Percentiles rank a stretch among this genome's conserved stretches.
phyloP scores from a whole-genome alignment of 169 alveolate genomes.

The Plasmodium reichenowi region DNA sequence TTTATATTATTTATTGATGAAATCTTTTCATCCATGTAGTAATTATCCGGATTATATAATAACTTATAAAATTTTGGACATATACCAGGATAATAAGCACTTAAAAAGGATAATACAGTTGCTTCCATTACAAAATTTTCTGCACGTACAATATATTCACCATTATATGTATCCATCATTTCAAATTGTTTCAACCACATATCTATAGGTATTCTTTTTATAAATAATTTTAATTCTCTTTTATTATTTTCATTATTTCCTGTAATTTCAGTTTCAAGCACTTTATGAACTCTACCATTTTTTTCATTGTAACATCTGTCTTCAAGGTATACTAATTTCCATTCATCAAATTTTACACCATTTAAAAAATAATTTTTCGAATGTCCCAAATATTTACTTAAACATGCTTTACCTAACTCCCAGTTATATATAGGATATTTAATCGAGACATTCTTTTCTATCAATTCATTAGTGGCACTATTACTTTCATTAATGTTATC shows the following conservation, averaged over 20 bases:
- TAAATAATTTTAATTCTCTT: conserved; percentile 71
- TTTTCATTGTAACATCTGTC: conserved; percentile 78
- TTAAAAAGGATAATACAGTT: conserved; percentile 81
- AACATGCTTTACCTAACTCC: neutral
- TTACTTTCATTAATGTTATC: no score
- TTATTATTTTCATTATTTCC: conserved; percentile 27
- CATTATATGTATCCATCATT: conserved; percentile 81
- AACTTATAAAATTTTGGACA: conserved; percentile 82
- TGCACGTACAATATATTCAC: conserved; percentile 85
- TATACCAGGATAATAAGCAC: conserved; percentile 73
- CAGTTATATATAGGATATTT: conserved; percentile 12
- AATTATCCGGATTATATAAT: conserved; percentile 77
- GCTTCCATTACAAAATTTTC: conserved; percentile 89
- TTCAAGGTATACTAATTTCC: conserved; percentile 61
- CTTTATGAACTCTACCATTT: conserved; percentile 79
- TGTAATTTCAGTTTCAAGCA: conserved; percentile 60
- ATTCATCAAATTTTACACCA: conserved; percentile 77
- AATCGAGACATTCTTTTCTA: no score
- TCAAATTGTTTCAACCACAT: conserved; percentile 86
- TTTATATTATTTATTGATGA: neutral
- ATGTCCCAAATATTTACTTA: conserved; percentile 3
- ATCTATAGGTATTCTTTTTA: conserved; percentile 82
- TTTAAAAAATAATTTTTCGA: conserved; percentile 57
- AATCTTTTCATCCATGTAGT: neutral
- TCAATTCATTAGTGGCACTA: no score